Conservation (phyloP, 441 rosid species). For the Omphalea diandra region DNA sequence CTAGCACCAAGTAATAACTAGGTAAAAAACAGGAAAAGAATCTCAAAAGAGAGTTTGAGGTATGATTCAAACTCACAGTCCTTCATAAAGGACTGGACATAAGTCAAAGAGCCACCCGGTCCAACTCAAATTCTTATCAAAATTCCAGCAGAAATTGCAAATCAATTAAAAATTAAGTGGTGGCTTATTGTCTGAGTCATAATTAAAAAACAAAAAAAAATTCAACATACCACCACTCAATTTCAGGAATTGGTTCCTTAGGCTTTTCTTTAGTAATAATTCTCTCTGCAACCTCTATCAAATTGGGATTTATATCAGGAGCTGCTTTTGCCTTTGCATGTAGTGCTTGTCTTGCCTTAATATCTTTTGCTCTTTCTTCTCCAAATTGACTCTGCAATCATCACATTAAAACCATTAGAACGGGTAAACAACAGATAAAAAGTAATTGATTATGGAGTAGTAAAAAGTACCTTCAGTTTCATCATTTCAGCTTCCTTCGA, state of each 20-base stretch:
- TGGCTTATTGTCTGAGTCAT: background rate
- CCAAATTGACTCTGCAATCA: slow-evolving; percentile 76
- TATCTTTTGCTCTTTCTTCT: slow-evolving; percentile 86
- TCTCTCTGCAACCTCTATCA: slow-evolving; percentile 84
- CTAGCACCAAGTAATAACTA: background rate
- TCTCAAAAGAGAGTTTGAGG: background rate
- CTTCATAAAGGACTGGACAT: background rate
- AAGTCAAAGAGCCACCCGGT: background rate
- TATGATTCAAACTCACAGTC: background rate
- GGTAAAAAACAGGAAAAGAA: background rate
- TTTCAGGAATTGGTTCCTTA: slow-evolving; percentile 72
- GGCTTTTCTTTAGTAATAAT: slow-evolving; percentile 64
- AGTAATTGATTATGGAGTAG: background rate
- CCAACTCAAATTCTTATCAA: background rate
- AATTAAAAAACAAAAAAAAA: background rate
- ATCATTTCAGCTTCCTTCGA: slow-evolving; percentile 79
- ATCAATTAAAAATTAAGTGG: background rate
- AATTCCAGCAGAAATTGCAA: background rate
- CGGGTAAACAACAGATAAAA: slow-evolving; percentile 11
- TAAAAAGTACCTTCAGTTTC: slow-evolving; percentile 58
- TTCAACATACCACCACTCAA: slow-evolving; percentile 93
- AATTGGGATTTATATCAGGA: slow-evolving; percentile 86
- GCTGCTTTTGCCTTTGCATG: slow-evolving; percentile 80
- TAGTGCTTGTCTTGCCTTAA: slow-evolving; percentile 87
- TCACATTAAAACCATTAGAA: slow-evolving; percentile 20